Base-by-base conservation (phyloP, 768 basidiomycete species). In the Omphalotus guepiniiformis region DNA sequence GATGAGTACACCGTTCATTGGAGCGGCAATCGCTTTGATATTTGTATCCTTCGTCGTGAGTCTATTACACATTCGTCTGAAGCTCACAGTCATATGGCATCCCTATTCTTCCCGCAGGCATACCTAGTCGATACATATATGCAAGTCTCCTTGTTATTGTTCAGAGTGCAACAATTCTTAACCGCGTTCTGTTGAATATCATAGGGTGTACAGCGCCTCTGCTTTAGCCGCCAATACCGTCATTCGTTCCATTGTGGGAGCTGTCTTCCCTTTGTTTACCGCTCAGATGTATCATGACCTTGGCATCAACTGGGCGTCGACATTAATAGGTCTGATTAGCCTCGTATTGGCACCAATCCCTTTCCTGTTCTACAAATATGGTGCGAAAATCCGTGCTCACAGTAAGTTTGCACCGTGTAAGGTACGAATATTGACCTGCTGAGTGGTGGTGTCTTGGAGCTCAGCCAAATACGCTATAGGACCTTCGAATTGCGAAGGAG, bases 361-460 rank as follows among this genome's bases (percentile, higher is more conserved):
- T 0, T 80, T 85, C 66, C 56, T 85, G 26, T 87, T 88, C 69
- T 84, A 80, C 64, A 76, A 74, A 48, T 87, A 79, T 60, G 85
- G 87, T 2, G 61, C 78, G 1, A 57, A 58, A 29, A 79, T 88
- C 44, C 70, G 86, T 6, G 58, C 64, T 15, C 67, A 68, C 49
- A 83, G 81, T 54, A 75, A 64, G 50, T 84, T 79, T 53, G 79
- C 83, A 0, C 76, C 75, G 6, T 76, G 75, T 53, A 58, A 70
- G 23, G 72, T 74, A 58, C 48, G 70, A 63, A n/a, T 27, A 30
- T 40, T 37, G 15, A 9, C 21, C 15, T 26, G 41, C 16, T 8
- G 13, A 11, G n/a, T n/a, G n/a, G n/a, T n/a, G 8, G 6, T 28
- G 18, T 41, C 4, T 4, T n/a, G 12, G 3, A 2, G n/a, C 26